Percentiles rank a stretch among this genome's conserved stretches.
These are phyloP conservation scores for Candida sp. DNA, from an alignment of 1,139 yeast genomes.

Conservation along the genomic window DNA sequence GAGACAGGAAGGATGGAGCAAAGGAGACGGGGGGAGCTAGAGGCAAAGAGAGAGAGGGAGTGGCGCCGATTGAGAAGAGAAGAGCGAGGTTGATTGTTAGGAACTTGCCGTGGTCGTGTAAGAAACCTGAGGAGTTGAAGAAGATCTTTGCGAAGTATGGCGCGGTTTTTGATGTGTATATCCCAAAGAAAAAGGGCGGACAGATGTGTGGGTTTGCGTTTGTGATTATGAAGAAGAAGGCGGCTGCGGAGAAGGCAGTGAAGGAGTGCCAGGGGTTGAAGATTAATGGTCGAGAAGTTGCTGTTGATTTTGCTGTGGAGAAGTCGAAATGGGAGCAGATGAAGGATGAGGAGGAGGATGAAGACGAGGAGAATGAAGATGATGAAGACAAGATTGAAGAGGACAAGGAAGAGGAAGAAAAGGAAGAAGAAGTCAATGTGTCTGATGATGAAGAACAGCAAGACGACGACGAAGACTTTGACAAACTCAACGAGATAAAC, in stretches of 20 bases:
- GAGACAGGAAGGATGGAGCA: constrained; percentile 64
- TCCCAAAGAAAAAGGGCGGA: constrained; percentile 89
- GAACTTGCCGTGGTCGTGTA: constrained; percentile 95
- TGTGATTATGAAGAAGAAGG: constrained; percentile 83
- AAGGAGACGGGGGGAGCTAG: constrained; percentile 45
- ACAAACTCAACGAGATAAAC: constrained; percentile 30
- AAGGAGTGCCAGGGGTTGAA: constrained; percentile 74
- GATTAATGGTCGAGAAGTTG: constrained; percentile 90
- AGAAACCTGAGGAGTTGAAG: constrained; percentile 73
- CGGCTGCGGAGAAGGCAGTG: constrained; percentile 82
- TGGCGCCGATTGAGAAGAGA: constrained; percentile 56
- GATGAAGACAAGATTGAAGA: constrained; percentile 22
- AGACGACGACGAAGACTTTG: constrained; percentile 40
- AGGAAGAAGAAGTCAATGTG: constrained; percentile 26
- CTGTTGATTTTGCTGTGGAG: constrained; percentile 93
- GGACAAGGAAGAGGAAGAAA: constrained; percentile 25
- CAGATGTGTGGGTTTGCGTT: constrained; percentile 96
- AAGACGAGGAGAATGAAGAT: constrained; percentile 34
- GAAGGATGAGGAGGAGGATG: constrained; percentile 44
- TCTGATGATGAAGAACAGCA: constrained; percentile 33
- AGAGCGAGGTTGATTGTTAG: constrained; percentile 86
- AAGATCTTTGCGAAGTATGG: constrained; percentile 80
- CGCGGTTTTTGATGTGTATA: constrained; percentile 85
- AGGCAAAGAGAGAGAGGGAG: constrained; percentile 31
- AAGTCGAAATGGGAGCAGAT: constrained; percentile 76